Evolutionary conservation across 441 rosid genomes (phyloP), one percentile per base, ranked within the genome.

Genomic region (Adansonia rubrostipa): DNA sequence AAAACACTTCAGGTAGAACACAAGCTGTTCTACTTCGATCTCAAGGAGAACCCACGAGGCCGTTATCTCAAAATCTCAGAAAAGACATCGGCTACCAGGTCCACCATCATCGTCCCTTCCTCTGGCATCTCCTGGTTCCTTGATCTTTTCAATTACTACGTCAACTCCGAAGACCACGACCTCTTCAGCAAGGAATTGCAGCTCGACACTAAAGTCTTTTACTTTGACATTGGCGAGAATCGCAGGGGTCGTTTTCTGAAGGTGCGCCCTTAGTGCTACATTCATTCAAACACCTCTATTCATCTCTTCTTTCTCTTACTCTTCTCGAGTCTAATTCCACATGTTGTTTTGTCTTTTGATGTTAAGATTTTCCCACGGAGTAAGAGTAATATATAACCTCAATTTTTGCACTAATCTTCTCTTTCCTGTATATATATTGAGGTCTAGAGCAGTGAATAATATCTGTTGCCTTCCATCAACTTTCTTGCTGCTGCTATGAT

Each of bases 1-100:
- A 95, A 92, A 88, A 95, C 99, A 17, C 88, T 95, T 66, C 99
- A 95, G 79, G 98, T 95, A 60, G 99, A 95, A 82, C 99, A 95
- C 83, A 93, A 95, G 85, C 94, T 95, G 13, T 95, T 95, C 87
- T 95, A 95, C 85, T 95, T 93, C 75, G 98, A 94, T 91, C 93
- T 94, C 60, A 94, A 94, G 76, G 98, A 94, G 92, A 94, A 94
- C 72, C 99, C 97, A 22, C 92, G 99, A 13, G 99, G 99, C 2
- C 85, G 99, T 17, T 95, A 95, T 85, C 85, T 95, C 40, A 95
- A 95, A 86, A 92, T 95, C 75, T 95, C 97, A 4, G 97, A 95
- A 91, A 95, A 95, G 83, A 95, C 99, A 9, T 92, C 99, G 9
- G 94, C 99, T 48, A 95, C 97, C 36, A 86, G 99, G 88, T 93